Evolutionary conservation across 306 rosid genomes (phyloP).

Genomic region (Crataegus laevigata): DNA sequence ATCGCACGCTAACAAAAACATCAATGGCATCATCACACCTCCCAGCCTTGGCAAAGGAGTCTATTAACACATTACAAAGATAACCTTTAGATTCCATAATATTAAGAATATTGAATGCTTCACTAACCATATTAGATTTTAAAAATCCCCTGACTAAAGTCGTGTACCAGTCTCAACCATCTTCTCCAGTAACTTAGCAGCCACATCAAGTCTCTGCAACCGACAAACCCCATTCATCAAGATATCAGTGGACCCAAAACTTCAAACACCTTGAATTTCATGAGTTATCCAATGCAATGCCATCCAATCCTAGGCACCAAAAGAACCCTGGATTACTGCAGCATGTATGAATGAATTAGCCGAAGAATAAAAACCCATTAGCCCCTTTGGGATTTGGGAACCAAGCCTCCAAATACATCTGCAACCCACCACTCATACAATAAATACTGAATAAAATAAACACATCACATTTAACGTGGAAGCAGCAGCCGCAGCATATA

Average conservation of each 20-base stretch:
- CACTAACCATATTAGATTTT: conserved; percentile 31
- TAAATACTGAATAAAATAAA: too few relatives aligned
- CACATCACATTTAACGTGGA: too few relatives aligned
- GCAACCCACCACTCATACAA: not conserved
- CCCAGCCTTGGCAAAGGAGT: conserved; percentile 46
- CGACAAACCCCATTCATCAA: conserved; percentile 38
- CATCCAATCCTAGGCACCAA: too few relatives aligned
- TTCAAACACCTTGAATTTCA: too few relatives aligned
- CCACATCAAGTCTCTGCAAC: conserved; percentile 29
- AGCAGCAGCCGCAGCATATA: too few relatives aligned
- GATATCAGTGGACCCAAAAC: conserved; percentile 45
- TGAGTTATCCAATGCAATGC: too few relatives aligned
- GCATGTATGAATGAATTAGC: not conserved
- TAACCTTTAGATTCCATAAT: conserved; percentile 32
- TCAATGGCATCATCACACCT: conserved; percentile 40
- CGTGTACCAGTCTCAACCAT: conserved; percentile 50
- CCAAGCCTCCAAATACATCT: not conserved
- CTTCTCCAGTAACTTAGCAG: conserved; percentile 27
- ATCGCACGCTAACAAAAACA: conserved; percentile 21
- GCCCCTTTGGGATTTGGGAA: not conserved
- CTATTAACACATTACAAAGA: conserved; percentile 52
- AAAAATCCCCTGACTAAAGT: conserved; percentile 48
- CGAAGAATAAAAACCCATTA: not conserved
- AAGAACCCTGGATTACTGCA: not conserved
- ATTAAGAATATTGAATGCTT: conserved; percentile 33